phyloP scores from a whole-genome alignment of 768 basidiomycete species.

The Suillus tomentosus region DNA sequence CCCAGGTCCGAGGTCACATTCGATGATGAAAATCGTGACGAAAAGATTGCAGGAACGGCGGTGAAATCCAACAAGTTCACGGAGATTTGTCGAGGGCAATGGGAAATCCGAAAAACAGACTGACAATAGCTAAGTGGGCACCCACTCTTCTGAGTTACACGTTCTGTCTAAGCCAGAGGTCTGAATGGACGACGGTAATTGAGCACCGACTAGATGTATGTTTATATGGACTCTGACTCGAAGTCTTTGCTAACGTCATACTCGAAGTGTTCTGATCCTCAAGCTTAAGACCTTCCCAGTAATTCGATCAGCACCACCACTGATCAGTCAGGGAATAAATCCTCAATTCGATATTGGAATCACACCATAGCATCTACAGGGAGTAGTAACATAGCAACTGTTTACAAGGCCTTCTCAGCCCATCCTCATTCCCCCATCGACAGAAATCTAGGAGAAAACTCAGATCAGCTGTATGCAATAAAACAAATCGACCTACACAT shows the following conservation, averaged over 20 bases:
- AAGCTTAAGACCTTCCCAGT: not conserved
- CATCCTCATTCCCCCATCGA: constrained; percentile 14
- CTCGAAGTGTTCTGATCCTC: not conserved
- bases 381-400: not conserved
- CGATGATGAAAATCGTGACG: not conserved
- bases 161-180: not conserved
- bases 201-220: not conserved
- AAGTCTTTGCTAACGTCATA: not conserved
- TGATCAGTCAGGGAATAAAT: not conserved
- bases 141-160: not conserved
- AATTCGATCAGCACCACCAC: not conserved
- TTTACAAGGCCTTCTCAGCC: constrained; percentile 3
- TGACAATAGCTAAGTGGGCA: not conserved
- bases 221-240: not conserved
- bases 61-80: not conserved
- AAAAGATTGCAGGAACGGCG: not conserved
- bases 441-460: constrained; percentile 6
- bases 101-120: not conserved
- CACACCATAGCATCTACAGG: not conserved
- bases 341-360: not conserved
- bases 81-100: not conserved
- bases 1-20: not conserved
- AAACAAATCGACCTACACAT: constrained; percentile 14
- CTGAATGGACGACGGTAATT: not conserved
- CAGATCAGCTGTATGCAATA: not conserved